Percentiles rank a stretch among this genome's conserved stretches.
Conservation (phyloP, 108 stramenopile species). For the Fragilaria crotonensis region DNA sequence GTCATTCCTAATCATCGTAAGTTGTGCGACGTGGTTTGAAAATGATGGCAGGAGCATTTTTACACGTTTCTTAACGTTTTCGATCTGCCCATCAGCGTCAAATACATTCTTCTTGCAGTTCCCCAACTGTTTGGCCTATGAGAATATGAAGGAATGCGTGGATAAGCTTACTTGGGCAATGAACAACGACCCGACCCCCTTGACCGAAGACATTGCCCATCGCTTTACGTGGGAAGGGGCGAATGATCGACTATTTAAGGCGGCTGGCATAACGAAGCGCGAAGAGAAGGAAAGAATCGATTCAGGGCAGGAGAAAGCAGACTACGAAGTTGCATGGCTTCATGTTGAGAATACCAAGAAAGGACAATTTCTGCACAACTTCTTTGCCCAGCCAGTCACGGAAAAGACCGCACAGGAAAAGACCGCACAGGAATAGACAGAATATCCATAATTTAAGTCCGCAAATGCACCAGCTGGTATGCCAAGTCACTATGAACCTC, state of each 20-base stretch:
- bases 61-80: not conserved
- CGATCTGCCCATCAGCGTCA: constrained; percentile 39
- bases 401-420: not conserved
- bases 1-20: constrained; percentile 55
- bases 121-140: constrained; percentile 79
- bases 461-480: no score
- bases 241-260: constrained; percentile 60
- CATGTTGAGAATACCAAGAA: constrained; percentile 45
- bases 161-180: constrained; percentile 80
- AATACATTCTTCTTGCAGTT: constrained; percentile 86
- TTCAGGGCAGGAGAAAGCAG: constrained; percentile 40
- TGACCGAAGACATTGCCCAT: constrained; percentile 51
- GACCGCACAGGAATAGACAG: no score
- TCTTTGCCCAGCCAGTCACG: constrained; percentile 7
- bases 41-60: not conserved
- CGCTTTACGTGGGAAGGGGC: constrained; percentile 83
- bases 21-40: constrained; percentile 1
- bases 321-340: constrained; percentile 44
- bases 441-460: not conserved
- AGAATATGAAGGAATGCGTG: constrained; percentile 76
- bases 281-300: constrained; percentile 22
- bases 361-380: constrained; percentile 30
- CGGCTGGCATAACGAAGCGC: constrained; percentile 30
- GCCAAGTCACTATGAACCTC: not conserved
- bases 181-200: constrained; percentile 71